Evolutionary conservation across 495 filamentous ascomycete species (phyloP), one percentile per base, ranked within the genome.

Genomic region (Articulospora tetracladia): DNA sequence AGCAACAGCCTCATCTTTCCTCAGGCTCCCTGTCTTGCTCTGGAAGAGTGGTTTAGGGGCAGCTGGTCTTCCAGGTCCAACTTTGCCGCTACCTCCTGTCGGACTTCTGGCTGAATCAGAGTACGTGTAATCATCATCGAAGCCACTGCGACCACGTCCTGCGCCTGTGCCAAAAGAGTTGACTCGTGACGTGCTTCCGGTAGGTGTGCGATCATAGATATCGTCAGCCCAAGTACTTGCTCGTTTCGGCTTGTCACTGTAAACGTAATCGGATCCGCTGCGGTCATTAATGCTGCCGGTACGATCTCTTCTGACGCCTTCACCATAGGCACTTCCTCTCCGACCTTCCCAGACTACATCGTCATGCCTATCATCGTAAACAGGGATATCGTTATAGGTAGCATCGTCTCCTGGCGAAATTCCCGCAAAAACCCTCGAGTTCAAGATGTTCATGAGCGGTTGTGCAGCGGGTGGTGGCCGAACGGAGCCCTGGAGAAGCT

Each of bases 341-440:
- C 83, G 82, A 36, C 90, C 89, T 67, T 93, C 90, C 94, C 94
- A 97, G n/a, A 95, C 89, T 2, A 93, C 88, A 66, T 93, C 84
- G 62, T 98, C 94, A 67, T 91, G 90, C 48, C 78, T 78, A 51
- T 93, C 88, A 62, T 95, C 92, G 66, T 98, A 98, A 3, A 96
- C 82, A 1, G 94, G 94, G 19, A 90, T 86, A 67, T 97, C 93
- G 71, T 98, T 98, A 77, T 97, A 98, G 86, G 94, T 95, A 26
- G 76, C 70, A 62, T 89, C 86, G 19, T 80, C 78, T 28, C 75
- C 71, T 1, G 67, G 66, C 1, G 73, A 68, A 53, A 83, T 76
- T 26, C 92, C 91, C 28, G 82, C 80, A 73, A 98, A 98, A 52
- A 88, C 81, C 25, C 92, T 82, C 4, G 92, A 91, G 68, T 89